Conservation (phyloP, 495 filamentous ascomycete species). For the Chaetomidium leptoderma region DNA sequence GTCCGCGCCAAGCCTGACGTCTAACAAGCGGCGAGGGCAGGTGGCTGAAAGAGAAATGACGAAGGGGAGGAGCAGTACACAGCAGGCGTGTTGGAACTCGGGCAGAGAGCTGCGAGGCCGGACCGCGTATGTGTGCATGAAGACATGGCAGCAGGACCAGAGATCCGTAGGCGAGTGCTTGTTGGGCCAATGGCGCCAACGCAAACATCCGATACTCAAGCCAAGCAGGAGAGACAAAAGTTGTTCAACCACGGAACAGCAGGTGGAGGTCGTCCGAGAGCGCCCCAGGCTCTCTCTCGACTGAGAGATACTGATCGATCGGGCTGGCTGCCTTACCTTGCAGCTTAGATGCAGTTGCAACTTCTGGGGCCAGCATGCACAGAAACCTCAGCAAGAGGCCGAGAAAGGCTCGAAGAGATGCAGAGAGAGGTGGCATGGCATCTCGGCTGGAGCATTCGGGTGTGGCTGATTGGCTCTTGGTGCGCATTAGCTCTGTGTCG, state of each 20-base stretch:
- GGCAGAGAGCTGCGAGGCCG: constrained; percentile 25
- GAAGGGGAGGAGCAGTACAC: constrained; percentile 12
- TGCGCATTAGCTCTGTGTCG: constrained; percentile 43
- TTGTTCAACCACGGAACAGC: constrained; percentile 25
- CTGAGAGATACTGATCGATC: not conserved
- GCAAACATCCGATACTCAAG: constrained; percentile 34
- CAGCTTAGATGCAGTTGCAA: constrained; percentile 19
- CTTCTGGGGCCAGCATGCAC: constrained; percentile 13
- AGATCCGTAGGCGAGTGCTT: constrained; percentile 22
- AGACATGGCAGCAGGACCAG: constrained; percentile 23
- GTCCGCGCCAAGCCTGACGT: constrained; percentile 23
- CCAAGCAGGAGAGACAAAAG: constrained; percentile 27
- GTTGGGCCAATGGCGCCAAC: constrained; percentile 29
- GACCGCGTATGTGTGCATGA: constrained; percentile 26
- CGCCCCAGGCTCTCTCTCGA: not conserved
- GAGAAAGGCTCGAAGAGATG: constrained; percentile 18
- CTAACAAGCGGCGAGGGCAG: constrained; percentile 14
- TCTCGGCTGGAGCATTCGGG: constrained; percentile 42
- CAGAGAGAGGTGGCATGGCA: constrained; percentile 30
- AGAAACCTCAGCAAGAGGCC: constrained; percentile 22
- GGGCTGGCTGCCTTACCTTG: too few relatives aligned
- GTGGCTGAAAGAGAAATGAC: constrained; percentile 8
- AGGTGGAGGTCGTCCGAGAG: constrained; percentile 12
- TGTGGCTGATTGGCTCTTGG: constrained; percentile 38
- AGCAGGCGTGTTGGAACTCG: constrained; percentile 23